Evolutionary conservation across 2,329 filamentous ascomycete genomes (phyloP), one percentile per base, ranked within the genome.

Genomic region (Paraphaeosphaeria sporulosa): DNA sequence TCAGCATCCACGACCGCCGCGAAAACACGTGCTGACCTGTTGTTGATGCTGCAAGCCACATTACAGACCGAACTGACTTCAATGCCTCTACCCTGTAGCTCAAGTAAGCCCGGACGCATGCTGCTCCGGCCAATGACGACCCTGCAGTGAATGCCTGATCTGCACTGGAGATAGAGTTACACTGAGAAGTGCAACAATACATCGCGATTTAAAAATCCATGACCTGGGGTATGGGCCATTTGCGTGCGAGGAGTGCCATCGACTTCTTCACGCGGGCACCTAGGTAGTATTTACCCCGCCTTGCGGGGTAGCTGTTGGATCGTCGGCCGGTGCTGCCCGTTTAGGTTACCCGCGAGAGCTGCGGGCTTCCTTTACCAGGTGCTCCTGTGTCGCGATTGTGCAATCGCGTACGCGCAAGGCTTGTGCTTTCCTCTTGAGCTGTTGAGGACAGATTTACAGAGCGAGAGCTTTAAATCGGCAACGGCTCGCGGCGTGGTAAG

Each of bases 231-330:
- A 17, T 40, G 13, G 17, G 13, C 13, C 36, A 13, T 40, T 19
- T 42, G 10, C 12, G 10, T 36, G 10, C 3, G 4, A 19, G 17
- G 4, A 42, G 7, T 23, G 34, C 12, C 23, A 25, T 42, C 12
- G 3, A 8, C 9, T 15, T 15, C 23, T 27, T 17, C 12, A 30
- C 12, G 19, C 38, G 25, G 10, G 13, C 50, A 25, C 38, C 23
- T 25, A 17, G 48, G 48, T 38, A 38, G 25, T 19, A 23, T 36
- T 38, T 46, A 55, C 52, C 52, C 52, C 52, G 52, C 52, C 4
- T 13, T 23, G 52, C 52, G 52, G 52, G 52, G 52, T 55, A 55
- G 38, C 52, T 44, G 30, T 27, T 44, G 52, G 52, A 46, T 55
- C 40, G 5, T 38, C 52, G 36, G 13, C 30, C 52, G 52, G 52